Evolutionary conservation across 1,139 yeast species (phyloP).

Genomic region (Scheffersomyces parashehatae): DNA sequence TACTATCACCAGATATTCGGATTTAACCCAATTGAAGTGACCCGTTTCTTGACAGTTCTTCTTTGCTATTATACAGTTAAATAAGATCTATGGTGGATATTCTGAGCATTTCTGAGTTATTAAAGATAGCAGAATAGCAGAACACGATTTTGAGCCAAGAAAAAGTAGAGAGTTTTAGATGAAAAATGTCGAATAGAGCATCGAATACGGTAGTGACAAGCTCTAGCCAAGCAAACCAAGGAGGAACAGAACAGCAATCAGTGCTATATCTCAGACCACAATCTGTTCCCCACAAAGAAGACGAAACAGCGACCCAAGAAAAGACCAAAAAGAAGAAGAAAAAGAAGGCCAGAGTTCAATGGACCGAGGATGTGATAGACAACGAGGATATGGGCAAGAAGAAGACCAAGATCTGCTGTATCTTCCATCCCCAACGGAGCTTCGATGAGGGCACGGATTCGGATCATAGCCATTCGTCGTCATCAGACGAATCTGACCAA

Average conservation of each 20-base stretch:
- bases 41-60: no score
- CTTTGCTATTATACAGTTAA: no score
- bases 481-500: conserved; percentile 35
- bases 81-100: no score
- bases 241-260: not conserved
- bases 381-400: conserved; percentile 83
- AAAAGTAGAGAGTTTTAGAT: no score
- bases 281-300: not conserved
- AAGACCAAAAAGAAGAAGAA: not conserved
- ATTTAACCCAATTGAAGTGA: no score
- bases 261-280: not conserved
- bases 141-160: no score
- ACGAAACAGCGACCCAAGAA: not conserved
- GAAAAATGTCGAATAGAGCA: not conserved
- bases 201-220: not conserved
- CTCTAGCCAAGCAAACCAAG: not conserved
- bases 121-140: no score
- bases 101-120: no score
- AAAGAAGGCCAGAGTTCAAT: conserved; percentile 55
- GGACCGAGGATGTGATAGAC: conserved; percentile 83
- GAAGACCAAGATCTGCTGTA: conserved; percentile 87
- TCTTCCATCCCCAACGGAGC: conserved; percentile 76
- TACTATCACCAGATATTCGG: no score
- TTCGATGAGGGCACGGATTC: conserved; percentile 48
- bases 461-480: conserved; percentile 24